A percentile compares a stretch with the other conserved stretches of the same genome.
phyloP scores from a whole-genome alignment of 2,329 filamentous ascomycete species.

The Paracoccidioides brasiliensis region DNA sequence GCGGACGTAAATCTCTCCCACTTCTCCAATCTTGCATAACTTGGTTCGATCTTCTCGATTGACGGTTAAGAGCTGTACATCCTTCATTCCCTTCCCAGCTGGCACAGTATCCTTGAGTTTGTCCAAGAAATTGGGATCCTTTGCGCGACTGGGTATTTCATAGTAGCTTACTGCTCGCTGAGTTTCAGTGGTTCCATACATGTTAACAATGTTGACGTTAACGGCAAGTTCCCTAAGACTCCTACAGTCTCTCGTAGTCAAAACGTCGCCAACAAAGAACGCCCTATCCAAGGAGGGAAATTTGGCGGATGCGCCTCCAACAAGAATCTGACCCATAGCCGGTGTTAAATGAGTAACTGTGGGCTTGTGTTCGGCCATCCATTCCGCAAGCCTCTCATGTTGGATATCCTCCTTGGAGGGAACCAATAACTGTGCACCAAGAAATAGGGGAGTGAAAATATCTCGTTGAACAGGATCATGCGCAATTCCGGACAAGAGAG shows the following conservation, averaged over 20 bases:
- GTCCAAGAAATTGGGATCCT: slow-evolving; percentile 47
- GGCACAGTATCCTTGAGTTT: slow-evolving; percentile 63
- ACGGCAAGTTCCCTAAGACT: slow-evolving; percentile 61
- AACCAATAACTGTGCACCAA: slow-evolving; percentile 66
- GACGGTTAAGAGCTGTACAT: slow-evolving; percentile 80
- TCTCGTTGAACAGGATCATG: slow-evolving; percentile 45
- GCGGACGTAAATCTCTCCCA: slow-evolving; percentile 72
- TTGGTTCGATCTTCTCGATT: slow-evolving; percentile 52
- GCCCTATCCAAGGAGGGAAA: slow-evolving; percentile 66
- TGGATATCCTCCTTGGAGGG: slow-evolving; percentile 73
- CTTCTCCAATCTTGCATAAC: slow-evolving; percentile 66
- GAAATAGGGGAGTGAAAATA: slow-evolving; percentile 81
- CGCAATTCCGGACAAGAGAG: slow-evolving; percentile 73
- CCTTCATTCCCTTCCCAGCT: slow-evolving; percentile 71
- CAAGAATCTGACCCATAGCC: slow-evolving; percentile 89
- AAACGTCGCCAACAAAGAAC: slow-evolving; percentile 84
- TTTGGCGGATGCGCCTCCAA: slow-evolving; percentile 65
- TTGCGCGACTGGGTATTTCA: slow-evolving; percentile 56
- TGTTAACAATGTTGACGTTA: slow-evolving; percentile 66
- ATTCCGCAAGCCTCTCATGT: slow-evolving; percentile 74
- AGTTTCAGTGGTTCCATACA: slow-evolving; percentile 84
- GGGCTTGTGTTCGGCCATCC: slow-evolving; percentile 63
- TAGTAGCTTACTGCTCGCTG: slow-evolving; percentile 71
- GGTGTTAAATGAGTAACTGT: slow-evolving; percentile 85
- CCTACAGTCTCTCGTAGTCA: slow-evolving; percentile 72